phyloP scores from a whole-genome alignment of 2,329 filamentous ascomycete species.

The Macrophomina phaseolina region DNA sequence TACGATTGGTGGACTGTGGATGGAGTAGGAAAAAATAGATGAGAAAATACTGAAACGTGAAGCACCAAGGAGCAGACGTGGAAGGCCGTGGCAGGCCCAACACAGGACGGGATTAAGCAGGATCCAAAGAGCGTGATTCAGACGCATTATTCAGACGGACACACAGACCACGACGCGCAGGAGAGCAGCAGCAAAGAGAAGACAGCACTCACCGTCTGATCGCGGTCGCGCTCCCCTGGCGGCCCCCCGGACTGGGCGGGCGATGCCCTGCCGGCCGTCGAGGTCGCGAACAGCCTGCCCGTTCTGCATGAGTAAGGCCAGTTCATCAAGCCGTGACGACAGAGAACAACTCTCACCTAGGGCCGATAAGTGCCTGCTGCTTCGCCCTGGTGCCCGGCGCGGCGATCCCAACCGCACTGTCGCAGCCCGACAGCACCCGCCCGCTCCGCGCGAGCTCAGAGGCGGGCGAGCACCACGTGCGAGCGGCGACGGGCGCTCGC shows the following conservation, averaged over 20 bases:
- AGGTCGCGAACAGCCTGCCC: conserved; percentile 13
- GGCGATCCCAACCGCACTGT: neutral
- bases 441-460: conserved; percentile 20
- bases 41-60: conserved; percentile 4
- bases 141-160: conserved; percentile 4
- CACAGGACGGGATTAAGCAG: conserved; percentile 13
- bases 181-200: conserved; percentile 7
- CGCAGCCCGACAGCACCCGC: conserved; percentile 20
- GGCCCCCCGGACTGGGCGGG: neutral
- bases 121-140: conserved; percentile 5
- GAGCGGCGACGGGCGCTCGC: neutral
- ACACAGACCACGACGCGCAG: conserved; percentile 4
- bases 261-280: neutral
- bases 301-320: conserved; percentile 15
- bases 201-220: conserved; percentile 16
- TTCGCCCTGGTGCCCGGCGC: neutral
- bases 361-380: conserved; percentile 18
- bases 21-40: conserved; percentile 6
- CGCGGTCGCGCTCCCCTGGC: conserved; percentile 1
- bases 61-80: neutral
- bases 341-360: conserved; percentile 14
- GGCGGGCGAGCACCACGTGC: conserved; percentile 14
- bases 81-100: conserved; percentile 13
- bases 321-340: conserved; percentile 12
- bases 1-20: conserved; percentile 3